A percentile compares a stretch with the other conserved stretches of the same genome.
Evolutionary conservation across 2,329 filamentous ascomycete genomes (phyloP).

Genomic region (Drechslerella coelobrocha): DNA sequence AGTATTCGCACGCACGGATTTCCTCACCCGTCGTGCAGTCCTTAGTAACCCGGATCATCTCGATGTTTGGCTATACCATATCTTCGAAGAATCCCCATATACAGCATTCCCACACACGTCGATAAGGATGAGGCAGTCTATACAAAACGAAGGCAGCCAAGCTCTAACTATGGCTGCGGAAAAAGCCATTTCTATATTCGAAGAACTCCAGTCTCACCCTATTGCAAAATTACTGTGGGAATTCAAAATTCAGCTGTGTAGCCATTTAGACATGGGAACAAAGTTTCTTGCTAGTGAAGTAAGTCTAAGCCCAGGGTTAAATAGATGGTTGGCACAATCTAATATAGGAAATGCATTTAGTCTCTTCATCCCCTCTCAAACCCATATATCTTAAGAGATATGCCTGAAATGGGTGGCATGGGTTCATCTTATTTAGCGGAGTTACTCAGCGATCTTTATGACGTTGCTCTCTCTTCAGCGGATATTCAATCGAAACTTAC

Average conservation of each 20-base stretch:
- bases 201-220: constrained; percentile 11
- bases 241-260: constrained; percentile 30
- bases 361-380: constrained; percentile 35
- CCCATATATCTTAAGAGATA: constrained; percentile 14
- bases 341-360: constrained; percentile 4
- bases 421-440: constrained; percentile 10
- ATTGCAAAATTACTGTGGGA: constrained; percentile 7
- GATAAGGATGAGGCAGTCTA: constrained; percentile 11
- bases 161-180: neutral
- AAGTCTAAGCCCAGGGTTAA: neutral
- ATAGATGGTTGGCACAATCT: neutral
- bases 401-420: neutral
- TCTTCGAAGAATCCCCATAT: constrained; percentile 28
- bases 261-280: neutral
- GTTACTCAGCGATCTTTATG: constrained; percentile 26
- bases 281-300: constrained; percentile 25
- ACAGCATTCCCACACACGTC: constrained; percentile 2
- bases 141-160: neutral
- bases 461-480: constrained; percentile 20
- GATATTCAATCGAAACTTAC: constrained; percentile 9
- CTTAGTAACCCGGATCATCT: constrained; percentile 2
- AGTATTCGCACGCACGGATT: constrained; percentile 24
- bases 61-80: constrained; percentile 31
- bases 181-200: constrained; percentile 19
- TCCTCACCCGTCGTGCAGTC: constrained; percentile 19